phyloP scores from a whole-genome alignment of 2,329 filamentous ascomycete species.

The Apiospora rasikravindrae region DNA sequence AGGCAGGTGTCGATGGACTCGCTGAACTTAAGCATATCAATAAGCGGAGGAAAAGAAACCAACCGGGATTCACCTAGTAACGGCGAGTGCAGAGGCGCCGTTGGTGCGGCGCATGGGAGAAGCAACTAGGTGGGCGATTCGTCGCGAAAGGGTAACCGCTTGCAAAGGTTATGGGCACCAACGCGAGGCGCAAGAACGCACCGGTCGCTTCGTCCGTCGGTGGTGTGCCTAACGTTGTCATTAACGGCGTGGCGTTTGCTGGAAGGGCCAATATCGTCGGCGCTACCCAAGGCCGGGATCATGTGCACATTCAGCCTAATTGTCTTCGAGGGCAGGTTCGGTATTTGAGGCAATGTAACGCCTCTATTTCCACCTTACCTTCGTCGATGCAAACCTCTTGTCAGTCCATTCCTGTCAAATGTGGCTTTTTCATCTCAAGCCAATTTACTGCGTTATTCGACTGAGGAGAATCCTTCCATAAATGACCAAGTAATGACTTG shows the following conservation, averaged over 20 bases:
- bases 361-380: no score
- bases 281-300: conserved; percentile 80
- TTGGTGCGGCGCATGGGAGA: conserved; percentile 80
- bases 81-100: no score
- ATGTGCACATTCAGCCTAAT: conserved; percentile 51
- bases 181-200: no score
- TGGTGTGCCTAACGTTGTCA: conserved; percentile 66
- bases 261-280: conserved; percentile 84
- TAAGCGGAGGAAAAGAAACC: neutral
- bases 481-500: no score
- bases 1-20: conserved; percentile 82
- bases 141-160: conserved; percentile 67
- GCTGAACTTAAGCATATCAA: conserved; percentile 92
- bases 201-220: no score
- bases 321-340: no score
- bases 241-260: conserved; percentile 92
- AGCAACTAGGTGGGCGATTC: conserved; percentile 73
- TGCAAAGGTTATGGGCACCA: conserved; percentile 50
- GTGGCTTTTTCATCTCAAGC: no score
- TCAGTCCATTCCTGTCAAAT: no score
- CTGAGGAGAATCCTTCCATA: no score
- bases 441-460: no score
- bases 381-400: no score
- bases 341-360: no score
- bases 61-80: neutral